Base-by-base conservation (phyloP, 345 rosid species). In the Fremontodendron californicum region DNA sequence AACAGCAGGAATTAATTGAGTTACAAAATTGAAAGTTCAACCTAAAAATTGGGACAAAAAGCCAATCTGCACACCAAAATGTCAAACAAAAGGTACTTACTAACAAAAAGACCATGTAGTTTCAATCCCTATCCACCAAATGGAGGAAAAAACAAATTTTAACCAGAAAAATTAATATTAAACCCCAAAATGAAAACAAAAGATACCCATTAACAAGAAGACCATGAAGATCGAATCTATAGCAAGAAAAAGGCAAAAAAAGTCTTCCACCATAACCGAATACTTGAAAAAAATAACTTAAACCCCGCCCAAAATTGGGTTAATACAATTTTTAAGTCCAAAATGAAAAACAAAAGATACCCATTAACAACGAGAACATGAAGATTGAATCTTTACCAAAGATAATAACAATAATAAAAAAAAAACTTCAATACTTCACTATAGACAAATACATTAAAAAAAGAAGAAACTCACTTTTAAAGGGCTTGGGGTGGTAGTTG, bases 401-500 rank as follows among this genome's bases (percentile, higher is more conserved):
- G 11, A 35, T 64, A 35, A 21, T 65, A 46, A 25, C n/a, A n/a
- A n/a, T n/a, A n/a, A n/a, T n/a, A 60, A 21, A 40, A 54, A 76
- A 37, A 55, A 62, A 52, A 5, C 66, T 57, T 54, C 48, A 39
- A 35, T 10, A 29, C 39, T 71, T 35, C 9, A 69, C 8, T 21
- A 21, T 0, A 42, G 16, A 46, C 15, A 65, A 64, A 37, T 18
- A 37, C 71, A 77, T 77, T 9, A 6, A 2, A 57, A 19, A 6
- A 55, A 70, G 71, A 70, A 64, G 71, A 35, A 31, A 58, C 88
- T 84, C 75, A 88, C 92, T 80, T 79, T 77, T 71, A 86, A 75
- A 84, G 84, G 51, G 78, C 58, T 63, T 35, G 78, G 66, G 7
- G 79, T 12, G n/a, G 74, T n/a, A 64, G 61, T 33, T 51, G 62